A percentile compares a stretch with the other conserved stretches of the same genome.
Conservation (phyloP, 2,329 filamentous ascomycete species). For the Colletotrichum sojae region DNA sequence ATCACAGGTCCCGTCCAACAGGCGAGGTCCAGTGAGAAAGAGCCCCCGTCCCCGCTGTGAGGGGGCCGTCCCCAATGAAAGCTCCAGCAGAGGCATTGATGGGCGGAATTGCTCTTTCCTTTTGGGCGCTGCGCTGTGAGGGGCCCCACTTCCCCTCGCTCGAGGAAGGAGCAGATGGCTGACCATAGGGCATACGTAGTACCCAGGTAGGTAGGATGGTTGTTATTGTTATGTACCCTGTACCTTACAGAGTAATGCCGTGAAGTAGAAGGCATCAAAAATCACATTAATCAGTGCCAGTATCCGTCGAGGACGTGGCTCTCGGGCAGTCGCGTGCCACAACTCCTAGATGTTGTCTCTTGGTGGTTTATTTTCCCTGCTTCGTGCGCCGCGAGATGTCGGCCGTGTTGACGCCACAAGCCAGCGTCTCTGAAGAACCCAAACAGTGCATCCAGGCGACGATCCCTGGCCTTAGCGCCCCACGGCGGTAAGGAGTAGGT, state of each 20-base stretch:
- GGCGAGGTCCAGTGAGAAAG: slow-evolving; percentile 25
- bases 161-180: not conserved
- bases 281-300: too few relatives aligned
- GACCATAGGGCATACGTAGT: too few relatives aligned
- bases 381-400: slow-evolving; percentile 9
- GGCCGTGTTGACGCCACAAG: slow-evolving; percentile 25
- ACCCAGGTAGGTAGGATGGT: too few relatives aligned
- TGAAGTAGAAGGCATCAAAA: too few relatives aligned
- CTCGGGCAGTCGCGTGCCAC: not conserved
- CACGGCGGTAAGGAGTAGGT: slow-evolving; percentile 35
- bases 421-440: slow-evolving; percentile 40
- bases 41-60: slow-evolving; percentile 19
- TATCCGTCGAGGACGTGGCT: not conserved
- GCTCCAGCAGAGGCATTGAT: slow-evolving; percentile 21
- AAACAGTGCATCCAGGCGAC: slow-evolving; percentile 36
- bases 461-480: slow-evolving; percentile 35
- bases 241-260: too few relatives aligned
- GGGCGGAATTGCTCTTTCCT: slow-evolving; percentile 5
- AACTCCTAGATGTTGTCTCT: not conserved
- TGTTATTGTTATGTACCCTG: too few relatives aligned
- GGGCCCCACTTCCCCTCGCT: slow-evolving; percentile 3
- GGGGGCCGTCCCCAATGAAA: slow-evolving; percentile 15
- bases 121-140: slow-evolving; percentile 3
- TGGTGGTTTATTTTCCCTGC: not conserved
- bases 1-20: slow-evolving; percentile 19